phyloP scores from a whole-genome alignment of 2,329 filamentous ascomycete genomes.

The Ophiostoma piceae region DNA sequence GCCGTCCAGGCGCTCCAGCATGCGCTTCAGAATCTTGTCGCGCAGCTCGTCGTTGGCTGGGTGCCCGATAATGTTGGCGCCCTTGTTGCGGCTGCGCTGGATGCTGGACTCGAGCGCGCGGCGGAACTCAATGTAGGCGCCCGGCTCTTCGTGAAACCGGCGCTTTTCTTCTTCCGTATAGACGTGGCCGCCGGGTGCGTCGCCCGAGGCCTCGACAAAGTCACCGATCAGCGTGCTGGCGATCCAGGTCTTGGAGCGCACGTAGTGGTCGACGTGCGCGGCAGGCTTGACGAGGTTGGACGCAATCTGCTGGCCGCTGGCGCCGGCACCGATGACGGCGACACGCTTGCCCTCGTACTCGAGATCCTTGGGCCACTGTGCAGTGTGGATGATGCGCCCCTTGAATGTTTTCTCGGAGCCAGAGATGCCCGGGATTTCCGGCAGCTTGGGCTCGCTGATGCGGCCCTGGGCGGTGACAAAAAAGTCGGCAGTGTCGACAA shows the following conservation, averaged over 20 bases:
- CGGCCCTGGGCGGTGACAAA: conserved; percentile 24
- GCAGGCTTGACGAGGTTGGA: conserved; percentile 29
- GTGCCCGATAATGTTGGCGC: conserved; percentile 28
- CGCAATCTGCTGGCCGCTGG: conserved; percentile 32
- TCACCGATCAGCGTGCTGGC: conserved; percentile 28
- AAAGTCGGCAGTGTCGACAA: conserved; percentile 32
- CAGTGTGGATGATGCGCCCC: conserved; percentile 25
- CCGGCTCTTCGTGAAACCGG: conserved; percentile 14
- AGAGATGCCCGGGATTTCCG: conserved; percentile 23
- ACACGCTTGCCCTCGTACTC: conserved; percentile 29
- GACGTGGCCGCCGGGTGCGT: conserved; percentile 10
- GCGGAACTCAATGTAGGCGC: conserved; percentile 18
- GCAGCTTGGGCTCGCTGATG: conserved; percentile 22
- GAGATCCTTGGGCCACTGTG: conserved; percentile 9
- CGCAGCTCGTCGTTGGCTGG: conserved; percentile 16
- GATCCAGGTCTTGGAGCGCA: conserved; percentile 30
- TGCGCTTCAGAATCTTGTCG: conserved; percentile 28
- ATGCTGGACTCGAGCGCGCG: conserved; percentile 14
- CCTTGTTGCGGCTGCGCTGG: conserved; percentile 23
- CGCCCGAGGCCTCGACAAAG: conserved; percentile 23
- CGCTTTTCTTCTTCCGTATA: conserved; percentile 20
- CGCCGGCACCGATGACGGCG: conserved; percentile 32
- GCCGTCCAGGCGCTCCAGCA: conserved; percentile 31
- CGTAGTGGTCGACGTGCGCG: conserved; percentile 27
- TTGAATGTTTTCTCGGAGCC: conserved; percentile 12